Base-by-base conservation (phyloP, 352 stramenopile genomes). In the Globisporangium perplexum region DNA sequence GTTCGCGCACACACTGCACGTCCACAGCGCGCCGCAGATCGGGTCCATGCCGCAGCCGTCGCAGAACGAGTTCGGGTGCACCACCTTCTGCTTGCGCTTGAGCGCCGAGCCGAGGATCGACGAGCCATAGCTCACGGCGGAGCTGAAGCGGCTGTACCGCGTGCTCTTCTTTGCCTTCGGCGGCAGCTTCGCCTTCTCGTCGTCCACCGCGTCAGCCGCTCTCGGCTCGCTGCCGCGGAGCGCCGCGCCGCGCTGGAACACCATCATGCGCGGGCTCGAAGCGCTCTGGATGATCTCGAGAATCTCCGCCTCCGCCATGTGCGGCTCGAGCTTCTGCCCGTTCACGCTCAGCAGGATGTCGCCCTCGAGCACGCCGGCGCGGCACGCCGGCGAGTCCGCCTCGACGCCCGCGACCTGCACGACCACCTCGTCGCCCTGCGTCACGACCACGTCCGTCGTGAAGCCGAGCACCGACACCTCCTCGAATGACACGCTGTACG, bases 31-130 rank as follows among this genome's bases (percentile, higher is more conserved):
- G 22, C 82, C 82, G 4, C 66, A 57, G 56, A 93, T 83, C 24
- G 82, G 74, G 30, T 87, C 71, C 58, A 89, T 70, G 24, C 77
- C 79, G 43, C 82, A 93, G 47, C 79, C 79, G 51, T 88, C 79
- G 44, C 82, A 93, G 51, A 83, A 83, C 30, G 76, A 71, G 56
- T 82, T 71, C 30, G 61, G 55, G 57, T 90, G 79, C 49, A 90
- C 74, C 0, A 83, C 57, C 23, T 68, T 65, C 66, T 88, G 87
- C 59, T 82, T 83, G 48, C 79, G 77, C 48, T 86, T 86, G 59
- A 80, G 79, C 53, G 71, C 76, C 20, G 72, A 77, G 23, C 69
- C 72, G 62, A 90, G 71, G 7, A 89, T 69, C 23, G 69, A 86
- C 20, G 73, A 70, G 45, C 75, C 75, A 26, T 79, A 76, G 48